Percentiles rank a stretch among this genome's conserved stretches.
phyloP scores from a whole-genome alignment of 2,329 filamentous ascomycete genomes.

The Fusarium subglutinans region DNA sequence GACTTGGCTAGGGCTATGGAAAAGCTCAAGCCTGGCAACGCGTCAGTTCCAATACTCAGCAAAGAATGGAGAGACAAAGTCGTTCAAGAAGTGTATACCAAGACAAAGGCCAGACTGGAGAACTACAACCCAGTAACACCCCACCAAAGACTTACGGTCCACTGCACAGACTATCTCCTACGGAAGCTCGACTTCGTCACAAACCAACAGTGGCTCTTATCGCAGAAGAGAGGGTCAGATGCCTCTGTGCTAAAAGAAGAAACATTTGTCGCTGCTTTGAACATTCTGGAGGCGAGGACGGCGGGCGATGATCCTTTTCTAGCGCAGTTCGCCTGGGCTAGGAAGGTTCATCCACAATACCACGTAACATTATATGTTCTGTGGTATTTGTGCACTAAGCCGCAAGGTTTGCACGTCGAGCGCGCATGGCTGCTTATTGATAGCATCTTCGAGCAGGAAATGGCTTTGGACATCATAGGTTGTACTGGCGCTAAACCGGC shows the following conservation, averaged over 20 bases:
- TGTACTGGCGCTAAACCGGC: neutral
- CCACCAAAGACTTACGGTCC: neutral
- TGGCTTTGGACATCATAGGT: neutral
- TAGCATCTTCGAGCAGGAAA: neutral
- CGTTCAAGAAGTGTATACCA: neutral
- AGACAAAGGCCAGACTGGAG: neutral
- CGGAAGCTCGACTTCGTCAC: neutral
- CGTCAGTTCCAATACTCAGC: accelerated
- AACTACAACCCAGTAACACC: neutral
- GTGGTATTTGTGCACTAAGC: neutral
- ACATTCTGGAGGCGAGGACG: neutral
- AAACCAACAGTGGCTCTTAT: neutral
- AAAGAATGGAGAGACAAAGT: neutral
- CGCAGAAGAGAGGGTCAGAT: neutral
- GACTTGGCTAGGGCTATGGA: neutral
- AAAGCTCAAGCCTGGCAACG: neutral
- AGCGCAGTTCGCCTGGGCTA: neutral
- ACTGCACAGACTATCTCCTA: neutral
- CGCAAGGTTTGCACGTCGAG: neutral
- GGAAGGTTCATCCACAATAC: neutral
- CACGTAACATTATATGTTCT: neutral
- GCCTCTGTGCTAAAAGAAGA: neutral
- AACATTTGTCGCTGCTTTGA: neutral
- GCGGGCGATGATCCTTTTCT: neutral
- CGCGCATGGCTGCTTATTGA: neutral